These are phyloP conservation scores for Globisporangium spinosum DNA, from an alignment of 352 stramenopile genomes.

Conservation along the genomic window DNA sequence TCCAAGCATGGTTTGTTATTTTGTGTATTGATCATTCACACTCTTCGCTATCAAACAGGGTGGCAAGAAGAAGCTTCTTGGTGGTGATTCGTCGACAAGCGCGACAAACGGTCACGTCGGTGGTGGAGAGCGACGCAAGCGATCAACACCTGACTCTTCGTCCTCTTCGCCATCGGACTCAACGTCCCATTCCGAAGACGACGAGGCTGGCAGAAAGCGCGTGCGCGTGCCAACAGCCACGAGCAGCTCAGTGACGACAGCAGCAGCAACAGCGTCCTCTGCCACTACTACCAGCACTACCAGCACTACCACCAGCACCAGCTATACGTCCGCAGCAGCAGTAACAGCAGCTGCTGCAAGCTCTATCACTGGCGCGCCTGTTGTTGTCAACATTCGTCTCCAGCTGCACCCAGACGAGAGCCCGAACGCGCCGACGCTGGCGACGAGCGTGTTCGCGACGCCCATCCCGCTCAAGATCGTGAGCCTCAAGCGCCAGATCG, in stretches of 20 bases:
- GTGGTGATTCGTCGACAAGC: neutral
- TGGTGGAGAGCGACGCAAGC: neutral
- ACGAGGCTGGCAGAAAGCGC: conserved; percentile 5
- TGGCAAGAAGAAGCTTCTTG: conserved; percentile 16
- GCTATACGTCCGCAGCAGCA: neutral
- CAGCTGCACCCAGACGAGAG: conserved; percentile 51
- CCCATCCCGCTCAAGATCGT: conserved; percentile 62
- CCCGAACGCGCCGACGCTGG: conserved; percentile 29
- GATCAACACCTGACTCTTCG: neutral
- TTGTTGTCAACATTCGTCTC: conserved; percentile 53
- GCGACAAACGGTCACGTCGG: neutral
- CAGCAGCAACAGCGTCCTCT: neutral
- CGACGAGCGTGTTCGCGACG: conserved; percentile 57
- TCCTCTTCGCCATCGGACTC: conserved; percentile 12
- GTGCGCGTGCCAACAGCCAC: neutral
- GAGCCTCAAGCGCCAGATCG: conserved; percentile 71
- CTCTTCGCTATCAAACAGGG: neutral
- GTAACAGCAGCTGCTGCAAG: neutral
- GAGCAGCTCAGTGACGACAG: neutral
- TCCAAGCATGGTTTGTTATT: neutral
- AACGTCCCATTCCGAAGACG: conserved; percentile 12
- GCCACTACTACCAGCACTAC: neutral
- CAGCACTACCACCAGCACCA: neutral
- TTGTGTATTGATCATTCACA: no score
- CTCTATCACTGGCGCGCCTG: neutral